phyloP scores from a whole-genome alignment of 257 asterid species.

The Ilex asprella region DNA sequence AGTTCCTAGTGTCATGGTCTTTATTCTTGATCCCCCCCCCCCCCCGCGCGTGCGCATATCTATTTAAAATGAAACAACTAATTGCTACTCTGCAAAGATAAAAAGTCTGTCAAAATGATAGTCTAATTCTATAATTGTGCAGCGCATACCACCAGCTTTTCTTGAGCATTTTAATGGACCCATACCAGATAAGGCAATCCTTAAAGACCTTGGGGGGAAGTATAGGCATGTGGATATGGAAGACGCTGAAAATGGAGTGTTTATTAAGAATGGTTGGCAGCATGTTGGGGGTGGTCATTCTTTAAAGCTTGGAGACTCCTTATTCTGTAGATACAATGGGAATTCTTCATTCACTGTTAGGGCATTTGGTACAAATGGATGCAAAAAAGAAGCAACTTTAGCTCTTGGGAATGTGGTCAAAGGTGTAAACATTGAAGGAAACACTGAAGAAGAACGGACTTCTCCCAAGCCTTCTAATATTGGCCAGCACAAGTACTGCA shows the following conservation, averaged over 20 bases:
- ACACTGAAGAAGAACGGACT: conserved; percentile 9
- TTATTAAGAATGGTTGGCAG: conserved; percentile 33
- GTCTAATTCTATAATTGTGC: neutral
- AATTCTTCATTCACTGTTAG: conserved; percentile 25
- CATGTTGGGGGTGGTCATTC: conserved; percentile 19
- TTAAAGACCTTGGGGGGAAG: conserved; percentile 26
- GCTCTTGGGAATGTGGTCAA: neutral
- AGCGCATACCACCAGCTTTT: conserved; percentile 26
- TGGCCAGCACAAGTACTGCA: neutral
- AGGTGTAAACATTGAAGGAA: conserved; percentile 9
- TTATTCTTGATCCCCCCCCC: too few species aligned
- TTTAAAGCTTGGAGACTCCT: conserved; percentile 29
- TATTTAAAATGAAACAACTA: too few species aligned
- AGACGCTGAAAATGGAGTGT: conserved; percentile 20
- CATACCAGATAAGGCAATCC: conserved; percentile 14
- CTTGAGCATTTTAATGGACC: conserved; percentile 14
- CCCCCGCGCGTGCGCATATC: too few species aligned
- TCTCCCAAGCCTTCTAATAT: conserved; percentile 4
- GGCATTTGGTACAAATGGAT: conserved; percentile 22
- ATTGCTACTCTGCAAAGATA: too few species aligned
- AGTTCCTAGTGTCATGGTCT: too few species aligned
- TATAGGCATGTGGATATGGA: conserved; percentile 27
- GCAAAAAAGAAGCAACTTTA: conserved; percentile 21
- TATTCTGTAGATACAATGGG: conserved; percentile 25
- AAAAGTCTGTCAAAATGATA: too few species aligned